Evolutionary conservation across 768 basidiomycete genomes (phyloP), one percentile per base, ranked within the genome.

Genomic region (Leccinum truebloodii): DNA sequence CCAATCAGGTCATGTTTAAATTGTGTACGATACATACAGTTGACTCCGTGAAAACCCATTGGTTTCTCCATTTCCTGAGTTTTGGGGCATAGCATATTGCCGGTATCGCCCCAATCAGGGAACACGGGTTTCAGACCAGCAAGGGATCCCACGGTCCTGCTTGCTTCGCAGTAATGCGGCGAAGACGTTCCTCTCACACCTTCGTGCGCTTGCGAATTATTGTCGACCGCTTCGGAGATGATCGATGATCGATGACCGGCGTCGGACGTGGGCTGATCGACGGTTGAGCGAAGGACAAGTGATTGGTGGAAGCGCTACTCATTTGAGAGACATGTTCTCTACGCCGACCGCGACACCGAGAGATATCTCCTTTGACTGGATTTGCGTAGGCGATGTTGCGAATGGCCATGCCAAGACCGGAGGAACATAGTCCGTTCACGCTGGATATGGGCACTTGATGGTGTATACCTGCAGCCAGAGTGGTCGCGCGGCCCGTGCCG

Each of bases 351-450:
- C 96, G 58, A 98, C 77, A 26, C 96, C 96, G 49, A 98, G 79
- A 28, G 90, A 87, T 28, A 88, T 87, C 69, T 98, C 93, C 24
- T 91, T 90, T 7, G 86, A 75, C 63, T 87, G 82, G 66, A 98
- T 95, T 59, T 59, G 89, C 83, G 73, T 96, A 89, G 18, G 95
- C 94, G 53, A 98, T 90, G 71, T 81, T 86, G 60, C 92, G 86
- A 62, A 98, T 88, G 24, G 96, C 89, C 84, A 95, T 93, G 53
- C n/a, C n/a, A n/a, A 98, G 80, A 24, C 95, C 95, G 0, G 94
- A 95, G 2, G 94, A 92, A 75, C 96, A 99, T 54, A 98, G 83
- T 59, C 96, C 81, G 75, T 99, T 99, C 57, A 98, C 86, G 10
- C 91, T 89, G 28, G 90, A 90, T 63, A 98, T 83, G n/a, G 95